A percentile compares a stretch with the other conserved stretches of the same genome.
These are phyloP conservation scores for Ophiostoma quercus DNA, from an alignment of 2,329 filamentous ascomycete genomes.

Conservation along the genomic window DNA sequence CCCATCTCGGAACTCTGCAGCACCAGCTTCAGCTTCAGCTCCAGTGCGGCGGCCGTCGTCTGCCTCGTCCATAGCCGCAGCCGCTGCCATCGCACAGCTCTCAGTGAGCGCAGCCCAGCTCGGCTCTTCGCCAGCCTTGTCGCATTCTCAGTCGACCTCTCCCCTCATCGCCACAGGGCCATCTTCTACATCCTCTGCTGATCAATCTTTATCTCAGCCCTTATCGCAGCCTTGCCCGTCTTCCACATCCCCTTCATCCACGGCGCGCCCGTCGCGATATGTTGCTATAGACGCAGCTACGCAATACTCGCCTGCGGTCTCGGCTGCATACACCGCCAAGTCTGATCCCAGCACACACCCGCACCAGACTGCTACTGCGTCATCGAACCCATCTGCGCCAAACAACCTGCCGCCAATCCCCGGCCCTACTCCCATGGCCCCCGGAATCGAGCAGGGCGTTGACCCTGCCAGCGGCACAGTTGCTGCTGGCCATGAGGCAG, in stretches of 20 bases:
- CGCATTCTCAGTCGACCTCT: neutral
- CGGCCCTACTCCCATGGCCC: conserved; percentile 30
- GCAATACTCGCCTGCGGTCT: conserved; percentile 47
- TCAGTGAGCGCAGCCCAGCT: conserved; percentile 2
- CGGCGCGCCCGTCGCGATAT: conserved; percentile 20
- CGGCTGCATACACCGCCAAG: conserved; percentile 37
- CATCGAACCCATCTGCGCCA: conserved; percentile 20
- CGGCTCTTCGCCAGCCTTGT: neutral
- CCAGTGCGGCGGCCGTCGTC: conserved; percentile 18
- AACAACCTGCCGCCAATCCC: conserved; percentile 32
- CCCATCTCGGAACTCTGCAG: conserved; percentile 35
- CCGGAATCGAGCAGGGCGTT: conserved; percentile 30
- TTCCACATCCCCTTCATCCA: neutral
- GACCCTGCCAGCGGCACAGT: conserved; percentile 19
- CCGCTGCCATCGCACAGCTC: neutral
- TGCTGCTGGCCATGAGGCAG: conserved; percentile 6
- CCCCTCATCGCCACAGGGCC: neutral
- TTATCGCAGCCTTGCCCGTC: conserved; percentile 1
- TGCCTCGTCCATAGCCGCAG: conserved; percentile 8
- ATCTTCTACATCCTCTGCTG: neutral
- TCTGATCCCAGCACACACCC: neutral
- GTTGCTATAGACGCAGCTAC: conserved; percentile 44
- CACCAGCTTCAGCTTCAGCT: conserved; percentile 9
- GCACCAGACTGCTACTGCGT: neutral
- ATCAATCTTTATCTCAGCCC: neutral